Conservation (phyloP, 352 stramenopile species). For the Globisporangium echinulatum region DNA sequence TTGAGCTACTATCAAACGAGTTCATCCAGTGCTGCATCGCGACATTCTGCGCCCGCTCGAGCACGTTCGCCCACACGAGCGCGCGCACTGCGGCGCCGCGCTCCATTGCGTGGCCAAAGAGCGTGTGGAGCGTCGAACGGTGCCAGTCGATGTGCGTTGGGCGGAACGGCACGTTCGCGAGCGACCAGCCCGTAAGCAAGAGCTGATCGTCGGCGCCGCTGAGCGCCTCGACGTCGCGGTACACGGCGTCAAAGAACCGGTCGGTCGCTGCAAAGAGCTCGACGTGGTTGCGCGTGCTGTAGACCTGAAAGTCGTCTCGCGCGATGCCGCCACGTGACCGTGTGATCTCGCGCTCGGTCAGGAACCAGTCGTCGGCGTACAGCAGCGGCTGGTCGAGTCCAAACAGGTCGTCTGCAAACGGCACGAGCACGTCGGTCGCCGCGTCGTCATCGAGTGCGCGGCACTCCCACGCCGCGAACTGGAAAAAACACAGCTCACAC, state of each 20-base stretch:
- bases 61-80: slow-evolving; percentile 24
- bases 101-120: slow-evolving; percentile 13
- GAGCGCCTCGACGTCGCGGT: slow-evolving; percentile 9
- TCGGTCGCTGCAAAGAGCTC: slow-evolving; percentile 6
- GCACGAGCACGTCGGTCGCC: slow-evolving; percentile 3
- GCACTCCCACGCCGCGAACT: slow-evolving; percentile 15
- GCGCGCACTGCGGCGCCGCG: slow-evolving; percentile 18
- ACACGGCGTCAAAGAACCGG: slow-evolving; percentile 9
- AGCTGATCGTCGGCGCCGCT: slow-evolving; percentile 4
- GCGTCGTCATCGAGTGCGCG: slow-evolving; percentile 1
- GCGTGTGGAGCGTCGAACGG: slow-evolving; percentile 5
- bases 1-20: neutral
- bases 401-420: slow-evolving; percentile 6
- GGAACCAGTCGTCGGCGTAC: slow-evolving; percentile 7
- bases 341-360: slow-evolving; percentile 2
- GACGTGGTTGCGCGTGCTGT: slow-evolving; percentile 1
- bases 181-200: slow-evolving; percentile 16
- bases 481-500: slow-evolving; percentile 23
- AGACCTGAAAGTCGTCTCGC: slow-evolving; percentile 1
- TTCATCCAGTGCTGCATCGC: slow-evolving; percentile 21
- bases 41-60: slow-evolving; percentile 8
- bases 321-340: slow-evolving; percentile 2
- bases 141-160: neutral
- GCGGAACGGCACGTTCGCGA: slow-evolving; percentile 12
- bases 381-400: slow-evolving; percentile 21